These are phyloP conservation scores for Odonthalia washingtoniensis DNA, from an alignment of 31 red algal species.

Conservation along the genomic window DNA sequence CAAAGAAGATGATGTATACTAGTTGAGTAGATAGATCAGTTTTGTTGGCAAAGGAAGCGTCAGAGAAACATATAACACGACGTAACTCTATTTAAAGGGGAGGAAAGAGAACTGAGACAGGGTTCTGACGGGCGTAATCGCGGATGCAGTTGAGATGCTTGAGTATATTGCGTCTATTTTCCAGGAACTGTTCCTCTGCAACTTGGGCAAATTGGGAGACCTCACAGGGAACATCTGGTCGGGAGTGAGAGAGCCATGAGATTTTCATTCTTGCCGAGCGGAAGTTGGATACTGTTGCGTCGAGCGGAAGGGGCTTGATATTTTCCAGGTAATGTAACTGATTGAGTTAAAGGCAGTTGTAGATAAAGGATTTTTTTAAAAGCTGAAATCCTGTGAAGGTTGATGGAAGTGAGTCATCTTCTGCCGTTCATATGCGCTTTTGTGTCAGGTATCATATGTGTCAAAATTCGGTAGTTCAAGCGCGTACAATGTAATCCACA, in stretches of 20 bases:
- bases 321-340: too few species aligned
- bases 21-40: too few species aligned
- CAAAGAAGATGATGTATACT: too few species aligned
- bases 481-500: neutral
- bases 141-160: constrained; percentile 25
- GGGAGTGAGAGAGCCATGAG: too few species aligned
- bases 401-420: constrained; percentile 6
- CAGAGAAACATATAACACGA: constrained; percentile 42
- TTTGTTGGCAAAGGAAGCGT: too few species aligned
- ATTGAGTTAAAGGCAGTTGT: too few species aligned
- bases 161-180: neutral
- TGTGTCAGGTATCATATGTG: neutral
- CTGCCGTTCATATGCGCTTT: neutral
- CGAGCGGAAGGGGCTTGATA: too few species aligned
- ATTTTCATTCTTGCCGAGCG: constrained; percentile 28
- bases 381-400: constrained; percentile 18
- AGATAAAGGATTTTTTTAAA: too few species aligned
- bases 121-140: neutral
- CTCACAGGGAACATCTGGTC: constrained; percentile 24
- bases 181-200: too few species aligned
- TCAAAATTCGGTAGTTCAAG: neutral
- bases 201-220: constrained; percentile 40
- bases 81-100: neutral
- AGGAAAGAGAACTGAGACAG: neutral
- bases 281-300: neutral